Percentiles rank a stretch among this genome's conserved stretches.
phyloP scores from a whole-genome alignment of 768 basidiomycete genomes.

The Suillus luteus region DNA sequence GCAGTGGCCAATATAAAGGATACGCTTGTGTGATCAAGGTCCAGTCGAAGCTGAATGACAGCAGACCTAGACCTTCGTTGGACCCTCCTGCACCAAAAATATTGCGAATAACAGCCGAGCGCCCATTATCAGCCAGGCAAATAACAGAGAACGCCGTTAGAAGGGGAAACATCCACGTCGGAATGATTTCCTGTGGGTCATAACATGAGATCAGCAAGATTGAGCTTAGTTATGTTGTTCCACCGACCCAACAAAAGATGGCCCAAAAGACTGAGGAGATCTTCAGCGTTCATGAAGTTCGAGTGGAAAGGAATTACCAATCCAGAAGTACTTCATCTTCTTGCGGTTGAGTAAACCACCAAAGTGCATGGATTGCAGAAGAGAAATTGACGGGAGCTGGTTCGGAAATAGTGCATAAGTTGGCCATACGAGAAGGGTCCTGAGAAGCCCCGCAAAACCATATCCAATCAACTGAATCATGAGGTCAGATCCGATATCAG shows the following conservation, averaged over 20 bases:
- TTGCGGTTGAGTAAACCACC: slow-evolving; percentile 51
- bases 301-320: slow-evolving; percentile 34
- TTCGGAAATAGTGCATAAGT: slow-evolving; percentile 57
- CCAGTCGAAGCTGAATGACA: slow-evolving; percentile 52
- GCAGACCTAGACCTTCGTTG: slow-evolving; percentile 52
- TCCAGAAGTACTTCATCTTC: slow-evolving; percentile 56
- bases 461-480: slow-evolving; percentile 39
- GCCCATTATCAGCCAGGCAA: slow-evolving; percentile 50
- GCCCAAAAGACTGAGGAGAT: slow-evolving; percentile 38
- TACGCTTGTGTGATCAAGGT: slow-evolving; percentile 56
- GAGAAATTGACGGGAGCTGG: slow-evolving; percentile 52
- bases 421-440: slow-evolving; percentile 52
- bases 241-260: slow-evolving; percentile 49
- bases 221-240: neutral
- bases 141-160: slow-evolving; percentile 52
- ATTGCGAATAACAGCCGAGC: slow-evolving; percentile 43
- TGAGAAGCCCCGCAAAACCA: slow-evolving; percentile 41
- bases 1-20: slow-evolving; percentile 57
- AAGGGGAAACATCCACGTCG: slow-evolving; percentile 30
- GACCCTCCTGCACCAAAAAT: slow-evolving; percentile 48
- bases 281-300: neutral
- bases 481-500: slow-evolving; percentile 14
- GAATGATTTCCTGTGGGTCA: slow-evolving; percentile 16
- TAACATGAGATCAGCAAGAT: neutral
- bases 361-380: slow-evolving; percentile 56